phyloP scores from a whole-genome alignment of 2,329 filamentous ascomycete species.

The Colletotrichum eremochloae region DNA sequence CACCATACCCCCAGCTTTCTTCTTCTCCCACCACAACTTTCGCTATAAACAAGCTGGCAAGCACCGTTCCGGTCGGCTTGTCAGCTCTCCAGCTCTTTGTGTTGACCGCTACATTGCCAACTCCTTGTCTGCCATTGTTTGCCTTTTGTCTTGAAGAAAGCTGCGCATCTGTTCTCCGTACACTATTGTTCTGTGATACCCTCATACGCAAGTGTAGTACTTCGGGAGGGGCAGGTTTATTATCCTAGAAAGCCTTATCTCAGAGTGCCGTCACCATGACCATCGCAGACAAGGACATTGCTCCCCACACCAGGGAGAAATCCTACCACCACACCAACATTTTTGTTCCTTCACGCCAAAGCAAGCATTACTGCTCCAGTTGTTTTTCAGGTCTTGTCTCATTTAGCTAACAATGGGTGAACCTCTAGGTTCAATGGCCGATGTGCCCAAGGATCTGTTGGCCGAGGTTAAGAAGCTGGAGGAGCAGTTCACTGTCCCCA shows the following conservation, averaged over 20 bases:
- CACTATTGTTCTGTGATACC: slow-evolving; percentile 24
- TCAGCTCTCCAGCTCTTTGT: slow-evolving; percentile 19
- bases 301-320: slow-evolving; percentile 42
- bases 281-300: slow-evolving; percentile 40
- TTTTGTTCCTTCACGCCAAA: slow-evolving; percentile 38
- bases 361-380: slow-evolving; percentile 27
- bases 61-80: slow-evolving; percentile 26
- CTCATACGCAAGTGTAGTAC: slow-evolving; percentile 1
- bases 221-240: slow-evolving; percentile 6
- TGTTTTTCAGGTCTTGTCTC: neutral
- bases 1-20: slow-evolving; percentile 38
- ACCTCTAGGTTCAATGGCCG: slow-evolving; percentile 83
- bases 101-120: slow-evolving; percentile 22
- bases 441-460: slow-evolving; percentile 88
- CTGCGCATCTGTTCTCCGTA: slow-evolving; percentile 4
- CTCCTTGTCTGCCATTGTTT: slow-evolving; percentile 33
- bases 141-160: slow-evolving; percentile 27
- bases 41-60: slow-evolving; percentile 40
- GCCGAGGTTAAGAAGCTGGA: slow-evolving; percentile 86
- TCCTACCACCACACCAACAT: slow-evolving; percentile 40
- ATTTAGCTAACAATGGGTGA: slow-evolving; percentile 28
- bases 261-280: slow-evolving; percentile 33
- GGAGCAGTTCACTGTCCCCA: slow-evolving; percentile 83
- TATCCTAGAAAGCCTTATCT: slow-evolving; percentile 6
- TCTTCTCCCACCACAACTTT: slow-evolving; percentile 22